phyloP scores from a whole-genome alignment of 2,329 filamentous ascomycete genomes.

The Diaporthe sp. region DNA sequence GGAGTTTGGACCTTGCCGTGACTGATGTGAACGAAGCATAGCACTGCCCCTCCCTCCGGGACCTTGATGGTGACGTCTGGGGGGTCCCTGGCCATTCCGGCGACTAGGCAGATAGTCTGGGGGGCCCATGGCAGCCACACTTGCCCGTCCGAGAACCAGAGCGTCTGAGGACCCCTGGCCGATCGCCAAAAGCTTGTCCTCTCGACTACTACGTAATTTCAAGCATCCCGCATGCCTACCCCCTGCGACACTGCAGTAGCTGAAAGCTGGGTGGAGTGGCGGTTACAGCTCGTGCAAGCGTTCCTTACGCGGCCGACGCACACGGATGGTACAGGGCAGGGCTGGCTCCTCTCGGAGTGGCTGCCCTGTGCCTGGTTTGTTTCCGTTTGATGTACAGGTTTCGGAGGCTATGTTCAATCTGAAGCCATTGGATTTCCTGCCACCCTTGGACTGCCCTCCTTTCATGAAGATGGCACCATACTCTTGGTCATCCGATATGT shows the following conservation, averaged over 20 bases:
- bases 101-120: background rate
- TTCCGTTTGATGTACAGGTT: conserved; percentile 26
- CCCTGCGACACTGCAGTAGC: conserved; percentile 19
- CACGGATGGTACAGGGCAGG: conserved; percentile 26
- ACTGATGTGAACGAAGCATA: conserved; percentile 23
- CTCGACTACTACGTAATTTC: conserved; percentile 23
- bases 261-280: conserved; percentile 28
- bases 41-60: conserved; percentile 28
- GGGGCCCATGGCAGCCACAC: conserved; percentile 16
- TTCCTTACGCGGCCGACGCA: conserved; percentile 32
- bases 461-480: conserved; percentile 8
- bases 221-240: conserved; percentile 13
- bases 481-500: background rate
- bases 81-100: conserved; percentile 18
- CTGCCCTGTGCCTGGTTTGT: conserved; percentile 28
- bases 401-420: conserved; percentile 22
- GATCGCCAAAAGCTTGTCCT: conserved; percentile 25
- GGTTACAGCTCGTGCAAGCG: conserved; percentile 32
- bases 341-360: conserved; percentile 27
- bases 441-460: background rate
- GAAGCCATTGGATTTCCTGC: conserved; percentile 28
- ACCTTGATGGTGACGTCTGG: conserved; percentile 25
- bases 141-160: conserved; percentile 9
- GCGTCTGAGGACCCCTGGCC: conserved; percentile 15
- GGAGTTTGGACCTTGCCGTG: conserved; percentile 10